A percentile compares a stretch with the other conserved stretches of the same genome.
Evolutionary conservation across 805 yeast genomes (phyloP).

Genomic region (Saccharomycopsis selenospora): DNA sequence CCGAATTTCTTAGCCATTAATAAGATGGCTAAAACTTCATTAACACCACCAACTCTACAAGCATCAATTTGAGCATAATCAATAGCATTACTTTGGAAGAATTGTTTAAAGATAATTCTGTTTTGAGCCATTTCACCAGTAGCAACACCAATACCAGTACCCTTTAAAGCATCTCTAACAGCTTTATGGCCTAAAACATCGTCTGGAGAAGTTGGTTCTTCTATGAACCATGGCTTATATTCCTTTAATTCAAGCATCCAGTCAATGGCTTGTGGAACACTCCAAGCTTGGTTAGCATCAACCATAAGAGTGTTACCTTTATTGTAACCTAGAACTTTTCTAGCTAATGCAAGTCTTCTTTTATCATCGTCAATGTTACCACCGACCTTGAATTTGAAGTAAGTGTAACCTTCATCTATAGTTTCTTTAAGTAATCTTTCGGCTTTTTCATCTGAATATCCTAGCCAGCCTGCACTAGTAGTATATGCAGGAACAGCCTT

Average conservation of each 20-base stretch:
- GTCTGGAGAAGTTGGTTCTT: conserved; percentile 28
- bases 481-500: conserved; percentile 38
- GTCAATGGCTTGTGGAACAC: conserved; percentile 31
- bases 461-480: conserved; percentile 41
- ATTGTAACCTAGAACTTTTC: conserved; percentile 36
- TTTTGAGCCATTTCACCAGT: conserved; percentile 33
- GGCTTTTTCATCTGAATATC: conserved; percentile 36
- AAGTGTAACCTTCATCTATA: conserved; percentile 32
- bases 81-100: conserved; percentile 27
- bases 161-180: conserved; percentile 27
- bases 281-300: conserved; percentile 33
- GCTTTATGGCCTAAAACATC: conserved; percentile 28
- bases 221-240: conserved; percentile 31
- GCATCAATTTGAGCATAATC: conserved; percentile 30
- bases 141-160: conserved; percentile 29
- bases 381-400: conserved; percentile 38
- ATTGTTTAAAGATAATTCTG: conserved; percentile 30
- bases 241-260: conserved; percentile 27
- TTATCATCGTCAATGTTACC: conserved; percentile 32
- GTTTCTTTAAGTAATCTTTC: conserved; percentile 29
- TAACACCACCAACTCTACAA: conserved; percentile 31
- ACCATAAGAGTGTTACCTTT: conserved; percentile 28
- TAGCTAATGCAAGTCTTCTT: conserved; percentile 31
- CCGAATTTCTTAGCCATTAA: conserved; percentile 30
- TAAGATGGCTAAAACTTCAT: conserved; percentile 30